These are phyloP conservation scores for Barnettozyma hawaiiensis DNA, from an alignment of 1,139 yeast species.

Conservation along the genomic window DNA sequence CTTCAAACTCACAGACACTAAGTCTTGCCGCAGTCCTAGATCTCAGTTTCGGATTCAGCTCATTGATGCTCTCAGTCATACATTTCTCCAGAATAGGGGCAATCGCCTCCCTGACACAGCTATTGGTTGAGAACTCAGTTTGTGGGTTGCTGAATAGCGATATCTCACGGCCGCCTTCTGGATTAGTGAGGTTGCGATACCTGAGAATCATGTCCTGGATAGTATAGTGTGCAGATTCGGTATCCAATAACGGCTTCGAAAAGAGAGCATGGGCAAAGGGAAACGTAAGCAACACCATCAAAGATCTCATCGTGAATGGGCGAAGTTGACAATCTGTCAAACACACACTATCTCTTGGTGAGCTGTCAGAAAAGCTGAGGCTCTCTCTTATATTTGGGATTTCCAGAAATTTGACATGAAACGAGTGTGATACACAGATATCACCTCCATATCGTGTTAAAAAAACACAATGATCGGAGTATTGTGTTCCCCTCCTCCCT, in stretches of 20 bases:
- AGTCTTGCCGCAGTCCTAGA: conserved; percentile 42
- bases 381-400: not conserved
- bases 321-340: no score
- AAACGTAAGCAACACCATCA: not conserved
- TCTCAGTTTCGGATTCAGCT: conserved; percentile 25
- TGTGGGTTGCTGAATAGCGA: conserved; percentile 13
- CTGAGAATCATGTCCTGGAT: conserved; percentile 15
- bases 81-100: conserved; percentile 28
- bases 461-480: no score
- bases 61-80: conserved; percentile 26
- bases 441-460: no score
- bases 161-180: conserved; percentile 12
- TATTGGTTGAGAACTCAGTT: conserved; percentile 14
- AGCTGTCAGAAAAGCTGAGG: not conserved
- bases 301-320: not conserved
- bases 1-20: conserved; percentile 51
- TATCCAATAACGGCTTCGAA: not conserved
- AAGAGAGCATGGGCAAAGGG: not conserved
- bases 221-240: conserved; percentile 9
- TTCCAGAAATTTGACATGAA: no score
- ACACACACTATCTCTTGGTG: no score
- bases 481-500: no score
- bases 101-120: conserved; percentile 30
- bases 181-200: conserved; percentile 13
- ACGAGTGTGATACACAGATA: no score